phyloP scores from a whole-genome alignment of 2,329 filamentous ascomycete species.

The Botryosphaeria agaves region DNA sequence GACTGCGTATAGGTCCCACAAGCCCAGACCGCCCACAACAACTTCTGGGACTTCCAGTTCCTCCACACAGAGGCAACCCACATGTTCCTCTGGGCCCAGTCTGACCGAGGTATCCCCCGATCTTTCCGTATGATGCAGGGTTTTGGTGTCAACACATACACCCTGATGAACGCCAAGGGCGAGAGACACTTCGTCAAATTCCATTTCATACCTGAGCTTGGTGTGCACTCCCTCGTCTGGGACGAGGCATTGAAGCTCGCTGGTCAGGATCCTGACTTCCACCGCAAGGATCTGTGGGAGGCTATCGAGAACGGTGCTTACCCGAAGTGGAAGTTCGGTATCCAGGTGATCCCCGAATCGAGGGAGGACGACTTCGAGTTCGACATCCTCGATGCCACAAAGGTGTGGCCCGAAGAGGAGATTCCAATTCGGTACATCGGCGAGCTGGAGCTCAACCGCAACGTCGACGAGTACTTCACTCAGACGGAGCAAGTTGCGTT shows the following conservation, averaged over 20 bases:
- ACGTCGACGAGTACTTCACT: conserved; percentile 66
- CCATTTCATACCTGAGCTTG: conserved; percentile 55
- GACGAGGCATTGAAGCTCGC: conserved; percentile 62
- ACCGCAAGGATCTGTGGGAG: conserved; percentile 58
- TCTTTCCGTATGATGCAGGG: conserved; percentile 77
- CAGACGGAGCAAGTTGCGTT: conserved; percentile 74
- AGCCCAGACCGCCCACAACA: conserved; percentile 54
- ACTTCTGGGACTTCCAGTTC: conserved; percentile 60
- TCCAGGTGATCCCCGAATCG: conserved; percentile 59
- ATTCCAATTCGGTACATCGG: conserved; percentile 64
- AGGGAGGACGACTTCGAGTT: conserved; percentile 67
- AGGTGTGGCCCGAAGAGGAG: conserved; percentile 67
- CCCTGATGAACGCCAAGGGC: conserved; percentile 48
- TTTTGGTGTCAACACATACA: conserved; percentile 69
- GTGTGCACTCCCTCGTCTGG: conserved; percentile 61
- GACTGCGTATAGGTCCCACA: no score
- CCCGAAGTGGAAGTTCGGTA: conserved; percentile 66
- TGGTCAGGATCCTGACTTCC: conserved; percentile 66
- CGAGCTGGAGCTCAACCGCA: conserved; percentile 62
- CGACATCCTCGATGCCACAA: conserved; percentile 71
- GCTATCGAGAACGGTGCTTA: conserved; percentile 55
- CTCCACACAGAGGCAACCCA: conserved; percentile 56
- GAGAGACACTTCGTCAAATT: conserved; percentile 64
- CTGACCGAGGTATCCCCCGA: conserved; percentile 53
- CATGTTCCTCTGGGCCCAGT: conserved; percentile 69